Conservation (phyloP, 2,329 filamentous ascomycete species). For the Chaetothyriales sp. region DNA sequence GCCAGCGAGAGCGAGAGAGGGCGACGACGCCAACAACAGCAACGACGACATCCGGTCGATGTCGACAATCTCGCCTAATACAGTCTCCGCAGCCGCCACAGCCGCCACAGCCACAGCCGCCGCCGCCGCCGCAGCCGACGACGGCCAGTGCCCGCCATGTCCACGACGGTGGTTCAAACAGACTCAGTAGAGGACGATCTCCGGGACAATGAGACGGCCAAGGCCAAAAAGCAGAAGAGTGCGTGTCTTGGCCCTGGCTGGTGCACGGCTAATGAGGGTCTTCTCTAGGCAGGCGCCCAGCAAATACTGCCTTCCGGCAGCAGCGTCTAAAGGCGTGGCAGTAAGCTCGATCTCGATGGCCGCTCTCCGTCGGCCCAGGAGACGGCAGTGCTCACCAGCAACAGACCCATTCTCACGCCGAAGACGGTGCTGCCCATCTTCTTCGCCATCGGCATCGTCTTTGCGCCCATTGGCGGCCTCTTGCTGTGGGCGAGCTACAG, state of each 20-base stretch:
- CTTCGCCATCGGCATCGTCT: slow-evolving; percentile 80
- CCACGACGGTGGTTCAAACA: slow-evolving; percentile 26
- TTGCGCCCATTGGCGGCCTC: slow-evolving; percentile 80
- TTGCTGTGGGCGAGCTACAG: slow-evolving; percentile 73
- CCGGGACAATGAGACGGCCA: slow-evolving; percentile 23
- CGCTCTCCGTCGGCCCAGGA: slow-evolving; percentile 8
- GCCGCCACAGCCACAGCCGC: too few relatives aligned
- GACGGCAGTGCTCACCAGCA: slow-evolving; percentile 11
- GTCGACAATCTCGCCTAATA: neutral
- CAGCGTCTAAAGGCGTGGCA: slow-evolving; percentile 98
- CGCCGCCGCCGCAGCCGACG: too few relatives aligned
- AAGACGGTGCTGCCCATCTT: slow-evolving; percentile 88
- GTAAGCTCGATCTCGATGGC: slow-evolving; percentile 42
- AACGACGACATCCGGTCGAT: neutral
- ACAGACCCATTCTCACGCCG: slow-evolving; percentile 80
- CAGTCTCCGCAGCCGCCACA: neutral
- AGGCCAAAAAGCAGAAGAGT: slow-evolving; percentile 72
- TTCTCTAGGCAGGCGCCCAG: neutral
- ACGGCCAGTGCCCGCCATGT: slow-evolving; percentile 27
- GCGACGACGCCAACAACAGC: neutral
- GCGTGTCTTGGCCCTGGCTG: neutral
- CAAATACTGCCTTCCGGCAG: slow-evolving; percentile 92
- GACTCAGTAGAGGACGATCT: slow-evolving; percentile 34
- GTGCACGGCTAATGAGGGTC: neutral
- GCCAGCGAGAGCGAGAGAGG: too few relatives aligned